Conservation (phyloP, 1,139 yeast species). For the Yamadazyma sp. region DNA sequence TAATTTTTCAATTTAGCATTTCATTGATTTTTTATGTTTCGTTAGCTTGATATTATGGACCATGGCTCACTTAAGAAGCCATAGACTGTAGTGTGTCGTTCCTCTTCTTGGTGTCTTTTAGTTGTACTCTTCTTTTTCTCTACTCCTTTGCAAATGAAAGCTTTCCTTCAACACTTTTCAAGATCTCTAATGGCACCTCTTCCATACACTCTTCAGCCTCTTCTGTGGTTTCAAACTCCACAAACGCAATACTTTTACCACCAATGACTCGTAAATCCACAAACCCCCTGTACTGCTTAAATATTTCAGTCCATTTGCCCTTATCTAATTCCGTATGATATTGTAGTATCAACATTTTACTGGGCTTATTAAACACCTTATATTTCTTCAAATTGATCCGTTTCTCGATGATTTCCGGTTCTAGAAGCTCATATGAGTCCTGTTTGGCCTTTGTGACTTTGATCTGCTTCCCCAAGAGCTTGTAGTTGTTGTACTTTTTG, state of each 20-base stretch:
- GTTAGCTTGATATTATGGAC: no score
- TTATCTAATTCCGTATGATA: slow-evolving; percentile 27
- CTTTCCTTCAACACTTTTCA: slow-evolving; percentile 7
- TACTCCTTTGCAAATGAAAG: slow-evolving; percentile 10
- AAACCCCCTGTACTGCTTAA: slow-evolving; percentile 56
- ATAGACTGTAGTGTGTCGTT: no score
- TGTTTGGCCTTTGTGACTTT: slow-evolving; percentile 12
- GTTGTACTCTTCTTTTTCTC: neutral
- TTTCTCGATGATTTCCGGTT: slow-evolving; percentile 6
- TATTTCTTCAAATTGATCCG: slow-evolving; percentile 19
- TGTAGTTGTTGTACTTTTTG: slow-evolving; percentile 36
- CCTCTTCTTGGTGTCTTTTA: no score
- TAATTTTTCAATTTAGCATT: no score
- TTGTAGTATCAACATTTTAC: slow-evolving; percentile 69
- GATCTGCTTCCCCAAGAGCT: slow-evolving; percentile 14
- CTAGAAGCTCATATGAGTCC: slow-evolving; percentile 14
- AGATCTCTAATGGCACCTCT: slow-evolving; percentile 3
- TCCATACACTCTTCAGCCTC: slow-evolving; percentile 24
- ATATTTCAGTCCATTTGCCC: slow-evolving; percentile 35
- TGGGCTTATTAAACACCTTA: slow-evolving; percentile 43
- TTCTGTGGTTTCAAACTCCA: slow-evolving; percentile 65
- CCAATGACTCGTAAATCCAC: slow-evolving; percentile 65
- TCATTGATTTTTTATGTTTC: neutral
- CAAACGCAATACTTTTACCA: slow-evolving; percentile 70
- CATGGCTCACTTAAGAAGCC: no score